A percentile compares a stretch with the other conserved stretches of the same genome.
These are phyloP conservation scores for Oenanthe javanica DNA, from an alignment of 140 eudicot species.

Conservation along the genomic window DNA sequence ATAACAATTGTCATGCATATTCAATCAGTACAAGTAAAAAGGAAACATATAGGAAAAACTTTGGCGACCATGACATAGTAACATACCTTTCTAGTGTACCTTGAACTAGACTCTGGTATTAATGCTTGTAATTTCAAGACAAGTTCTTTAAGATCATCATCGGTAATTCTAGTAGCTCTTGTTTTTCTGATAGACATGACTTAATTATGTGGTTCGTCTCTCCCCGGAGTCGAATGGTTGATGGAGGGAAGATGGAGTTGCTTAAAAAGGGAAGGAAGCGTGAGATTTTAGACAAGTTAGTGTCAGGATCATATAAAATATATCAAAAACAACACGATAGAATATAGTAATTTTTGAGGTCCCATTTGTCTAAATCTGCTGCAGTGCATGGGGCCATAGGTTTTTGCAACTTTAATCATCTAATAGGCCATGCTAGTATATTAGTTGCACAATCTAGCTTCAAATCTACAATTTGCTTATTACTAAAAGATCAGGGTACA, in stretches of 20 bases:
- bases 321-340: constrained; percentile 11
- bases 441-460: constrained; percentile 3
- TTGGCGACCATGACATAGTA: background rate
- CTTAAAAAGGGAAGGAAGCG: constrained; percentile 28
- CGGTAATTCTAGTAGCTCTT: constrained; percentile 20
- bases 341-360: constrained; percentile 9
- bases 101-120: constrained; percentile 42
- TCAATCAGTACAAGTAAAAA: background rate
- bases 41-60: background rate
- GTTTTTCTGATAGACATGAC: constrained; percentile 45
- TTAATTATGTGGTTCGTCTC: background rate
- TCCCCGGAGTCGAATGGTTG: background rate
- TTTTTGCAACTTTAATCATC: constrained; percentile 2
- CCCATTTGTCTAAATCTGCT: constrained; percentile 27
- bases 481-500: background rate
- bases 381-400: constrained; percentile 23
- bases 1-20: background rate
- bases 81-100: constrained; percentile 40
- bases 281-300: constrained; percentile 19
- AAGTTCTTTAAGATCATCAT: constrained; percentile 45
- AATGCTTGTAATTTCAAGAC: constrained; percentile 37
- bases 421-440: background rate
- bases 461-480: constrained; percentile 2
- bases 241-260: constrained; percentile 7
- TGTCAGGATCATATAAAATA: constrained; percentile 12